Conservation (phyloP, 176 grass and related monocot species). For the Zea luxurians region DNA sequence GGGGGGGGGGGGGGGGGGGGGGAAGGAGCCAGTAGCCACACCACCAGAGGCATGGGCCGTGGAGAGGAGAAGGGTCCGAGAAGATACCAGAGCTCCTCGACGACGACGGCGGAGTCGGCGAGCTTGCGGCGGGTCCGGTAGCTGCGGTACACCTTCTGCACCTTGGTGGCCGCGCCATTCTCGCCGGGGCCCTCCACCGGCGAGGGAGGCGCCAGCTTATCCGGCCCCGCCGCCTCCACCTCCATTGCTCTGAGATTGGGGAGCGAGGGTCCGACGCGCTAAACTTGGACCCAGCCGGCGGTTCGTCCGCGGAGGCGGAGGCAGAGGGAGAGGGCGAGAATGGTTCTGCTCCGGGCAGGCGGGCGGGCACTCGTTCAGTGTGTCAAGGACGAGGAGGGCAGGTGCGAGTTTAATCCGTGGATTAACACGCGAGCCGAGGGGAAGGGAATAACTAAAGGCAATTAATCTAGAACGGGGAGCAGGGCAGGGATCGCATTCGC, state of each 20-base stretch:
- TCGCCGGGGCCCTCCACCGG: conserved; percentile 12
- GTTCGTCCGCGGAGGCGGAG: background rate
- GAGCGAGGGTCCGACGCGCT: background rate
- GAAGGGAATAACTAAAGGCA: conserved; percentile 11
- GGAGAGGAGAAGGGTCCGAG: background rate
- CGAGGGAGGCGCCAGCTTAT: background rate
- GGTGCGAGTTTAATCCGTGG: background rate
- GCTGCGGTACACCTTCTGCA: conserved; percentile 95
- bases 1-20: background rate
- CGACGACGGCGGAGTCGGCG: conserved; percentile 92
- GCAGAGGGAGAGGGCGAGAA: background rate
- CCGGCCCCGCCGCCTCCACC: conserved; percentile 31
- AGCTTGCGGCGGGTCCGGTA: conserved; percentile 90
- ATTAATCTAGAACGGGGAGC: conserved; percentile 2
- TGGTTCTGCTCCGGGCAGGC: background rate
- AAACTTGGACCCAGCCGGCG: background rate
- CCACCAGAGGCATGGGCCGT: background rate
- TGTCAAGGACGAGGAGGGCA: background rate
- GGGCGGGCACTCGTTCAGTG: conserved; percentile 1
- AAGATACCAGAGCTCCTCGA: conserved; percentile 89
- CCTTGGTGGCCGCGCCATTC: conserved; percentile 72
- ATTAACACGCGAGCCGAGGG: background rate
- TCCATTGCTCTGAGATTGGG: conserved; percentile 25
- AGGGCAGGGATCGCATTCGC: conserved; percentile 1
- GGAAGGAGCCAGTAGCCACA: background rate